These are phyloP conservation scores for Pleodorina starrii DNA, from an alignment of 139 green algal genomes.

Conservation along the genomic window DNA sequence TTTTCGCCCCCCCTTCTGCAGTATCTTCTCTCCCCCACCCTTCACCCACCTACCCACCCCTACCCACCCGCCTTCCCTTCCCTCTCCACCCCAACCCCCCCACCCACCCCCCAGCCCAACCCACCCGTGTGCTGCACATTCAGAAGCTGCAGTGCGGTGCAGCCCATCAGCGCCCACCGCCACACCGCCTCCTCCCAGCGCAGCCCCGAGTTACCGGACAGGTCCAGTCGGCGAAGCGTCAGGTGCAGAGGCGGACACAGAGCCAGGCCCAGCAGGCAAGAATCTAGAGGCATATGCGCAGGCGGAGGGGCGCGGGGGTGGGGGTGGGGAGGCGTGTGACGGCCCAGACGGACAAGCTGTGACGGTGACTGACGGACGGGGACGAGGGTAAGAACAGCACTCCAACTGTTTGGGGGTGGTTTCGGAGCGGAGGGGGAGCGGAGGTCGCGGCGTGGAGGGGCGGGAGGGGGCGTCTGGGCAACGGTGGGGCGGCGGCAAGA, in stretches of 20 bases:
- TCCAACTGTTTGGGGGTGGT: too few species aligned
- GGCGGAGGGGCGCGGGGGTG: not conserved
- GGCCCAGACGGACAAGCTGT: too few species aligned
- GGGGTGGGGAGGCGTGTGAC: not conserved
- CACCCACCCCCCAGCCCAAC: not conserved
- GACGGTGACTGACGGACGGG: too few species aligned
- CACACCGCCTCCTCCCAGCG: not conserved
- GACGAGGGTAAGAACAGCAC: too few species aligned
- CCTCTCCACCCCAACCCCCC: not conserved
- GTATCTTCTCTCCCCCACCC: not conserved
- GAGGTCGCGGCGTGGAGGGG: too few species aligned
- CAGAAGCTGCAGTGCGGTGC: not conserved
- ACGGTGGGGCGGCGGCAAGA: too few species aligned
- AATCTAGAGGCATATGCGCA: not conserved
- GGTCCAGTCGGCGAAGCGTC: slow-evolving; percentile 7
- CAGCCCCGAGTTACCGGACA: not conserved
- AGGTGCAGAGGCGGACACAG: not conserved
- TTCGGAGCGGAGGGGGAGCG: too few species aligned
- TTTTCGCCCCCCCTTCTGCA: not conserved
- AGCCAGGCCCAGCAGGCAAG: not conserved
- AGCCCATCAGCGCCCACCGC: slow-evolving; percentile 25
- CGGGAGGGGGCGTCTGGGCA: too few species aligned
- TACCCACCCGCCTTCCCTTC: too few species aligned
- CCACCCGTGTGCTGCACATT: slow-evolving; percentile 17
- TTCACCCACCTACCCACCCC: not conserved